phyloP scores from a whole-genome alignment of 768 basidiomycete species.

The Leccinellum luteum region DNA sequence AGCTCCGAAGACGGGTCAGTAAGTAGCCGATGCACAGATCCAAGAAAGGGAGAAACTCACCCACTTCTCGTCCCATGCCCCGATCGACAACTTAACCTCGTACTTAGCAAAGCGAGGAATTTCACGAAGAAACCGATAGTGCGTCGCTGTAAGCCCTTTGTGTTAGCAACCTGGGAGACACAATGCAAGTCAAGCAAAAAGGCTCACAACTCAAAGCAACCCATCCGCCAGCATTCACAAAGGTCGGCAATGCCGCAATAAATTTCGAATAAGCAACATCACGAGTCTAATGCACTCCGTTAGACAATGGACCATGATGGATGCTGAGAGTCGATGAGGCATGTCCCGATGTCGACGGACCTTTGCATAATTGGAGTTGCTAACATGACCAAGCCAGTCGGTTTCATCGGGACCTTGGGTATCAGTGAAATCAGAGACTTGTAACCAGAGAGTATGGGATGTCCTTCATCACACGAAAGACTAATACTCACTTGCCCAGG shows the following conservation, averaged over 20 bases:
- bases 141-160: constrained; percentile 2
- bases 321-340: not conserved
- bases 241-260: constrained; percentile 9
- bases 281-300: constrained; percentile 6
- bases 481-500: constrained; percentile 15
- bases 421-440: too few species aligned
- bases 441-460: not conserved
- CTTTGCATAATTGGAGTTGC: constrained; percentile 16
- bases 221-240: constrained; percentile 10
- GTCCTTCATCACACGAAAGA: not conserved
- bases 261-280: constrained; percentile 13
- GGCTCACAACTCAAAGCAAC: constrained; percentile 5
- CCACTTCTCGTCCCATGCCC: constrained; percentile 19
- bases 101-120: constrained; percentile 16
- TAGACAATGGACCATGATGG: not conserved
- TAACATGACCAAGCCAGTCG: constrained; percentile 17
- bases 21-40: not conserved
- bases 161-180: not conserved
- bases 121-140: constrained; percentile 18
- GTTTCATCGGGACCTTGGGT: constrained; percentile 17
- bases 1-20: constrained; percentile 3
- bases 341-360: not conserved
- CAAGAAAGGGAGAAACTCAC: not conserved
- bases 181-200: not conserved
- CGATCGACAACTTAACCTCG: constrained; percentile 15